These are phyloP conservation scores for Streptanthus diversifolius DNA, from an alignment of 345 rosid species.

Conservation along the genomic window DNA sequence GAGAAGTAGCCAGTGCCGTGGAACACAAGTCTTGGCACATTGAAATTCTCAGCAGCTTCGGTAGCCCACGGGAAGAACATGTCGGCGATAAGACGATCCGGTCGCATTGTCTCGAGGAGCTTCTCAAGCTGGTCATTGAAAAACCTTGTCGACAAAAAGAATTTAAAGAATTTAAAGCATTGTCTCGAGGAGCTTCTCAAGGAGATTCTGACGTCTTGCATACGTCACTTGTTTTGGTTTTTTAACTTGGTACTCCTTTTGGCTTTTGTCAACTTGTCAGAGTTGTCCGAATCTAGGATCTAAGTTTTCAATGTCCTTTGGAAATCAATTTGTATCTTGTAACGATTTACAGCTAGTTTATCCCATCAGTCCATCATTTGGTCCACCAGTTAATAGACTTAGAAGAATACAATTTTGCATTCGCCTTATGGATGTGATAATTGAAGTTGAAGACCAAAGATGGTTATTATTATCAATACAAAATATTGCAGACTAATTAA, in stretches of 20 bases:
- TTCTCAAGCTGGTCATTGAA: neutral
- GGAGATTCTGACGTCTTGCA: neutral
- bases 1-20: neutral
- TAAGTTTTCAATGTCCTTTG: too few relatives aligned
- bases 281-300: too few relatives aligned
- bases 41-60: neutral
- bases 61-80: constrained; percentile 1
- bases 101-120: neutral
- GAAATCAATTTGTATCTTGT: neutral
- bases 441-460: too few relatives aligned
- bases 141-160: neutral
- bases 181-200: too few relatives aligned
- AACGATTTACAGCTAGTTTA: neutral
- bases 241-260: neutral
- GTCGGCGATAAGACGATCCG: neutral
- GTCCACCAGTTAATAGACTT: neutral
- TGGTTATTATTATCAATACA: too few relatives aligned
- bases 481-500: too few relatives aligned
- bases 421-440: too few relatives aligned
- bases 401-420: too few relatives aligned
- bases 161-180: too few relatives aligned
- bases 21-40: neutral
- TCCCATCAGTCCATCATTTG: neutral
- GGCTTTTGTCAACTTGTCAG: neutral
- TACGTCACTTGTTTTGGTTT: neutral